A percentile compares a stretch with the other conserved stretches of the same genome.
phyloP scores from a whole-genome alignment of 2,329 filamentous ascomycete species.

The Aureobasidium pullulans region DNA sequence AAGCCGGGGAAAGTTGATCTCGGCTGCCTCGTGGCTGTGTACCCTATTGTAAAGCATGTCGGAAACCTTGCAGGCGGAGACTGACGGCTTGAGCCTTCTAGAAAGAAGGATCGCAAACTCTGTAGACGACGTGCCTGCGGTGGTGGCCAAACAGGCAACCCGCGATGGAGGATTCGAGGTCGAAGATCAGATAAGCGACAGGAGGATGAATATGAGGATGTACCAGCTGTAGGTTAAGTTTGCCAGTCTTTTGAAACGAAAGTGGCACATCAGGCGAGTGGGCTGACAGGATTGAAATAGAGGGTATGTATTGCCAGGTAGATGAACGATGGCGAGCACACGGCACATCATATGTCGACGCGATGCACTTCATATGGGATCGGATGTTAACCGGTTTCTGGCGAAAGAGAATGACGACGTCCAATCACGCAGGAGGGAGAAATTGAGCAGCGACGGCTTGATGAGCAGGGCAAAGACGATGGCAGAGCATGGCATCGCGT shows the following conservation, averaged over 20 bases:
- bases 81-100: background rate
- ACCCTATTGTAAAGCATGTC: background rate
- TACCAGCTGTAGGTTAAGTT: background rate
- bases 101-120: background rate
- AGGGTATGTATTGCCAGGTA: background rate
- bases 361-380: background rate
- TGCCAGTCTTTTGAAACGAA: background rate
- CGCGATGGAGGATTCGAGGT: background rate
- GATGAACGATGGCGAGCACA: background rate
- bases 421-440: background rate
- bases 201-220: background rate
- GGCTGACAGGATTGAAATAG: background rate
- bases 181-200: background rate
- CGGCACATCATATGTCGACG: background rate
- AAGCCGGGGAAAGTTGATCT: background rate
- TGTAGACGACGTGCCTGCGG: background rate
- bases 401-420: background rate
- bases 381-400: background rate
- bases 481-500: background rate
- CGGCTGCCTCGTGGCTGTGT: background rate
- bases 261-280: background rate
- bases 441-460: background rate
- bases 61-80: background rate
- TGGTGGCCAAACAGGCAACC: background rate
- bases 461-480: background rate